phyloP scores from a whole-genome alignment of 2,329 filamentous ascomycete genomes.

The Cladosporium sp. region DNA sequence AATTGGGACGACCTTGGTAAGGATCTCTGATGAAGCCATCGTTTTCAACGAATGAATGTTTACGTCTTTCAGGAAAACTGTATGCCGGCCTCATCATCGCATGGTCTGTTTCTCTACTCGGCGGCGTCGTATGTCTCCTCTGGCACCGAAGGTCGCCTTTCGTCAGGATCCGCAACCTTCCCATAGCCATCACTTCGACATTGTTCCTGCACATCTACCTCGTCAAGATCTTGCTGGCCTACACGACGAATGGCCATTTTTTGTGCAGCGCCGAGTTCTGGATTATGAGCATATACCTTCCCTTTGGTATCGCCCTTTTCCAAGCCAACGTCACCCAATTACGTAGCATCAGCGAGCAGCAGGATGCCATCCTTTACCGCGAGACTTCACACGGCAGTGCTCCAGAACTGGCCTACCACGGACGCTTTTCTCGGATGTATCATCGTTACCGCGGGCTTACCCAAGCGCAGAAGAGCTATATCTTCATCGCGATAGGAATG shows the following conservation, averaged over 20 bases:
- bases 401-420: constrained; percentile 41
- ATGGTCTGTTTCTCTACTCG: constrained; percentile 21
- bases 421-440: constrained; percentile 44
- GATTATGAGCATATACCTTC: constrained; percentile 64
- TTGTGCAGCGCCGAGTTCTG: constrained; percentile 58
- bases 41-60: not conserved
- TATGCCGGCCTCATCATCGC: constrained; percentile 22
- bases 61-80: constrained; percentile 14
- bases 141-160: constrained; percentile 20
- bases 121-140: constrained; percentile 20
- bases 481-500: constrained; percentile 53
- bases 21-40: not conserved
- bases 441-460: constrained; percentile 34
- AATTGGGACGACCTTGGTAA: constrained; percentile 22
- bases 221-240: constrained; percentile 40
- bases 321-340: constrained; percentile 62
- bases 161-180: constrained; percentile 24
- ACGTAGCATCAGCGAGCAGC: constrained; percentile 32
- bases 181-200: constrained; percentile 21
- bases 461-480: constrained; percentile 46
- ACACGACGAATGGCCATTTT: constrained; percentile 33
- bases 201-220: constrained; percentile 38
- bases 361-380: constrained; percentile 16
- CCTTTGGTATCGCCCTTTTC: constrained; percentile 62
- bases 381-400: constrained; percentile 15